phyloP scores from a whole-genome alignment of 441 rosid species.

The Eruca vesicaria region DNA sequence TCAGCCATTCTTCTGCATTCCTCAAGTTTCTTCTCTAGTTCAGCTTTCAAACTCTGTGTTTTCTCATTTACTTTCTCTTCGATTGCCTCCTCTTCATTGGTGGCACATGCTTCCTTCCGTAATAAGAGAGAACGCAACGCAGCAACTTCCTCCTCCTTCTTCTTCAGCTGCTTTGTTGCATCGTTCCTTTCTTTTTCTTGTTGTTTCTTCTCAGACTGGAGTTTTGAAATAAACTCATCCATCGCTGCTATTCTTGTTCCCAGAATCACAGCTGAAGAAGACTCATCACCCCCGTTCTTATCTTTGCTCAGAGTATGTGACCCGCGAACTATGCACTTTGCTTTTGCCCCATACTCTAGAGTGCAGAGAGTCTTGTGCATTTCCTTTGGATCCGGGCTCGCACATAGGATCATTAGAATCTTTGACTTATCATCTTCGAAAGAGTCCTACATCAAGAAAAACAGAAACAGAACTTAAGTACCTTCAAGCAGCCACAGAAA shows the following conservation, averaged over 20 bases:
- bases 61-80: constrained; percentile 71
- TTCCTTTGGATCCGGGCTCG: constrained; percentile 96
- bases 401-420: constrained; percentile 91
- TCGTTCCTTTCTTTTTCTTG: constrained; percentile 78
- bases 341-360: constrained; percentile 96
- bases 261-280: constrained; percentile 53
- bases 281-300: constrained; percentile 58
- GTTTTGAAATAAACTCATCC: constrained; percentile 84
- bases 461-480: constrained; percentile 4
- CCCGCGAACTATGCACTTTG: constrained; percentile 94
- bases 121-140: constrained; percentile 54
- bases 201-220: constrained; percentile 83
- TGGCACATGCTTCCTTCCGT: constrained; percentile 46
- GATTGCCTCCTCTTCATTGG: constrained; percentile 68
- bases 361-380: constrained; percentile 95
- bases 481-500: neutral
- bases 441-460: constrained; percentile 64
- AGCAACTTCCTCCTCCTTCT: constrained; percentile 83
- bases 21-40: constrained; percentile 72
- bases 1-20: constrained; percentile 84
- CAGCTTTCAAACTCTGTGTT: constrained; percentile 48
- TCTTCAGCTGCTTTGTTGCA: constrained; percentile 65
- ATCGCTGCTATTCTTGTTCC: constrained; percentile 84
- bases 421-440: constrained; percentile 96
- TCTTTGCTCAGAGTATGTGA: constrained; percentile 72